Percentiles rank a stretch among this genome's conserved stretches.
Conservation (phyloP, 176 grass and related monocot species). For the Oryza glumipatula region DNA sequence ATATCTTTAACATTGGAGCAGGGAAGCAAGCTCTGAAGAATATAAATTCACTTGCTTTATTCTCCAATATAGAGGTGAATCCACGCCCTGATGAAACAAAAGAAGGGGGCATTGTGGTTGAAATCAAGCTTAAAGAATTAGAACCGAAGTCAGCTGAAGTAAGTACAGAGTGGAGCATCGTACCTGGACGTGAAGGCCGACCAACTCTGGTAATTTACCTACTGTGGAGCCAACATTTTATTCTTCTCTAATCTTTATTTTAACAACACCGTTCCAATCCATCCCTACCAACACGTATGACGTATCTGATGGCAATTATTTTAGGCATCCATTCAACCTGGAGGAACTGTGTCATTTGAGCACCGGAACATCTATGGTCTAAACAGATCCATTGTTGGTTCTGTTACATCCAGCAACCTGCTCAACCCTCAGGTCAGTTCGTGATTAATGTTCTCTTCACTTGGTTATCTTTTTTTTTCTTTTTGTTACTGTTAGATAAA, state of each 20-base stretch:
- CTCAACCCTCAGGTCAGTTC: slow-evolving; percentile 89
- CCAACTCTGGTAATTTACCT: slow-evolving; percentile 74
- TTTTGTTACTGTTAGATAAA: slow-evolving; percentile 34
- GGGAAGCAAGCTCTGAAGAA: slow-evolving; percentile 93
- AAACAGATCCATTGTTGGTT: slow-evolving; percentile 93
- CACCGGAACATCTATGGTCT: slow-evolving; percentile 90
- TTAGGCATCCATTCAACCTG: slow-evolving; percentile 95
- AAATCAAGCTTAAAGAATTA: slow-evolving; percentile 96
- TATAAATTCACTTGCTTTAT: slow-evolving; percentile 89
- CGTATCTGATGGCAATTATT: slow-evolving; percentile 39
- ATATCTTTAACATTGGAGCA: slow-evolving; percentile 96
- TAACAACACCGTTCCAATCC: not conserved
- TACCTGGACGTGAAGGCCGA: slow-evolving; percentile 74
- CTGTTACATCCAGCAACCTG: slow-evolving; percentile 95
- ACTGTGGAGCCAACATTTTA: slow-evolving; percentile 2
- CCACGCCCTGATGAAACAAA: slow-evolving; percentile 90
- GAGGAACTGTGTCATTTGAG: slow-evolving; percentile 96
- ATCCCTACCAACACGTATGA: slow-evolving; percentile 20
- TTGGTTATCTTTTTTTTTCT: not conserved
- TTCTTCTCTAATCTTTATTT: slow-evolving; percentile 12
- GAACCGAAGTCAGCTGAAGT: slow-evolving; percentile 96
- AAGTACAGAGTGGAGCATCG: slow-evolving; percentile 95
- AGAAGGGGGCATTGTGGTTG: slow-evolving; percentile 94
- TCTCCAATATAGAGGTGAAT: slow-evolving; percentile 96
- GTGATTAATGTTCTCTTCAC: not conserved